Evolutionary conservation across 306 rosid genomes (phyloP), one percentile per base, ranked within the genome.

Genomic region (Myrica gale): DNA sequence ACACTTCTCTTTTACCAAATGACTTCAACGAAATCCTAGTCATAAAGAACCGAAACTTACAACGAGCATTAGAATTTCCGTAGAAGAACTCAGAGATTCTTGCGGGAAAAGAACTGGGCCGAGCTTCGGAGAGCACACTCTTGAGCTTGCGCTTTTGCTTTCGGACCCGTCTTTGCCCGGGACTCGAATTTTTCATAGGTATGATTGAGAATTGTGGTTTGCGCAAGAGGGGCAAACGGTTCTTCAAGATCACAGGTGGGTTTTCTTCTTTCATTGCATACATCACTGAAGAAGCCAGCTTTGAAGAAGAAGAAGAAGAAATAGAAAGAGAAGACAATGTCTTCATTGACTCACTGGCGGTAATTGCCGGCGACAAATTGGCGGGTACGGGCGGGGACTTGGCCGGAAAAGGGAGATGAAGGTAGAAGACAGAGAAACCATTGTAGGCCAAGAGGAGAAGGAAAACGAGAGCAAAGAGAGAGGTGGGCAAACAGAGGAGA

Each of bases 11-110:
- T 0, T 74, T 87, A 51, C 96, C 83, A 57, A 95, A 90, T 21
- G 82, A 68, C 57, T 85, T 68, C 63, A 85, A 61, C 10, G 97
- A 89, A 84, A 95, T 92, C 97, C 98, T 92, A 55, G 97, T 95
- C 93, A 95, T 95, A 72, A 95, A 95, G 78, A 95, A 90, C 52
- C 89, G 83, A 17, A 80, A 50, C 75, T 86, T 77, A 77, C 98
- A 92, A 5, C 83, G 72, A 75, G 20, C 46, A 17, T 75, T 56
- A 6, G 72, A 78, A 2, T 82, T 87, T 13, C 74, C 78, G 5
- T 74, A 62, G 41, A 89, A 82, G 81, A 95, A 95, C 10, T 82
- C 78, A 54, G 53, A 53, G 13, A 95, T 71, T 48, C 84, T 88
- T 39, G 80, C 56, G 4, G 86, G 81, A 63, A 80, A 95, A 60